Conservation (phyloP, 73 alveolate genomes). For the Blepharisma stoltei region DNA sequence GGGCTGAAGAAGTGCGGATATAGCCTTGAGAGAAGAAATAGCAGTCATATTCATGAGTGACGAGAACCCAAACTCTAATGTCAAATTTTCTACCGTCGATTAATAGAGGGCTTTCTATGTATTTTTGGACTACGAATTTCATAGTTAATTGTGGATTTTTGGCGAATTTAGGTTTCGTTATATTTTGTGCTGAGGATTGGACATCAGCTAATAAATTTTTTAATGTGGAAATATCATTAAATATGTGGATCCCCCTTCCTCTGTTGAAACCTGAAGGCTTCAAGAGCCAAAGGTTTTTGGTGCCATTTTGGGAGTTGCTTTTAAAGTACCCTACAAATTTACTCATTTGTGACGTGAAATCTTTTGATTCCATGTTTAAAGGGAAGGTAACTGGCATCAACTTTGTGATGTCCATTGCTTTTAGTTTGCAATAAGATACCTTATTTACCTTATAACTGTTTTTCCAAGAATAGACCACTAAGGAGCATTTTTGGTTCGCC, state of each 20-base stretch:
- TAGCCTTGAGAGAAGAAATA: slow-evolving; percentile 91
- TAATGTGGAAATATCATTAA: slow-evolving; percentile 55
- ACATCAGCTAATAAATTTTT: slow-evolving; percentile 46
- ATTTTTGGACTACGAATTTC: slow-evolving; percentile 80
- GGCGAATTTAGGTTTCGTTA: background rate
- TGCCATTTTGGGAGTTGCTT: background rate
- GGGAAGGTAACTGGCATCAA: background rate
- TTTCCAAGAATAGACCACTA: too few species aligned
- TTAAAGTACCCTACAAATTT: background rate
- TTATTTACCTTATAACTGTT: too few species aligned
- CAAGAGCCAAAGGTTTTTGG: slow-evolving; percentile 68
- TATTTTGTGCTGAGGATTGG: background rate
- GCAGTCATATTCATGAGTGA: slow-evolving; percentile 69
- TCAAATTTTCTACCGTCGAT: slow-evolving; percentile 91
- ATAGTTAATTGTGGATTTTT: background rate
- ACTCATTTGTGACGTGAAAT: background rate
- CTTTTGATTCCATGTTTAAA: background rate
- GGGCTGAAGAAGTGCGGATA: slow-evolving; percentile 73
- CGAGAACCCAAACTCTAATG: slow-evolving; percentile 93
- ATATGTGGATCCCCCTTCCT: slow-evolving; percentile 82
- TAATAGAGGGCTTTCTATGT: slow-evolving; percentile 90
- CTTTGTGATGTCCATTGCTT: background rate
- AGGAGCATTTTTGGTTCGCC: too few species aligned
- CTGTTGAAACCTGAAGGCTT: slow-evolving; percentile 74
- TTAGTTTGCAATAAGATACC: slow-evolving; percentile 12